These are phyloP conservation scores for Ilyonectria destructans DNA, from an alignment of 2,329 filamentous ascomycete species.

Conservation along the genomic window DNA sequence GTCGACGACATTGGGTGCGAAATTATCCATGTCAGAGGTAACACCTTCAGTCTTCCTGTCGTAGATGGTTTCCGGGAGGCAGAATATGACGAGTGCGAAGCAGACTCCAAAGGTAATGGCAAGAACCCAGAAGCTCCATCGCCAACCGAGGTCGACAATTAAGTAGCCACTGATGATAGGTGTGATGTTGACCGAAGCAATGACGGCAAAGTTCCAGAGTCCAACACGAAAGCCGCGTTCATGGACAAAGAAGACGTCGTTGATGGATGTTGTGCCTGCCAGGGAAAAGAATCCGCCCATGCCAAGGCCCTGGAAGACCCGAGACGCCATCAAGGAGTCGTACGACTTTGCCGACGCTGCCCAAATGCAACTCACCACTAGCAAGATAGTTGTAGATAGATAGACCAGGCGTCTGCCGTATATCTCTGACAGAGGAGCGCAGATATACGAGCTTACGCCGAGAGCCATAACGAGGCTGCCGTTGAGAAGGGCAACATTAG, in stretches of 20 bases:
- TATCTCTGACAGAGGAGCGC: neutral
- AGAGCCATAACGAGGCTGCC: slow-evolving; percentile 13
- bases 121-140: slow-evolving; percentile 19
- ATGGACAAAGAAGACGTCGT: slow-evolving; percentile 22
- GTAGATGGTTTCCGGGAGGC: slow-evolving; percentile 12
- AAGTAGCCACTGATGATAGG: slow-evolving; percentile 18
- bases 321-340: slow-evolving; percentile 1
- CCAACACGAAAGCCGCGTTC: slow-evolving; percentile 13
- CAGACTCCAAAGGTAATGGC: slow-evolving; percentile 4
- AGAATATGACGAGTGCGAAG: neutral
- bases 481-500: slow-evolving; percentile 11
- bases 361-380: slow-evolving; percentile 7
- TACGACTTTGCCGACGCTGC: slow-evolving; percentile 7
- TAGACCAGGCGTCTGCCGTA: slow-evolving; percentile 15
- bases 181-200: slow-evolving; percentile 13
- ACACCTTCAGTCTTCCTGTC: neutral
- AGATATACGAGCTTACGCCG: slow-evolving; percentile 17
- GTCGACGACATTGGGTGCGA: neutral
- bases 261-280: slow-evolving; percentile 14
- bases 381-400: slow-evolving; percentile 8
- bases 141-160: slow-evolving; percentile 9
- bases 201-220: slow-evolving; percentile 21
- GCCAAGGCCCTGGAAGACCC: slow-evolving; percentile 19
- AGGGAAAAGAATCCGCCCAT: slow-evolving; percentile 20
- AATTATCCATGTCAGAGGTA: neutral